phyloP scores from a whole-genome alignment of 2,329 filamentous ascomycete genomes.

The Thelonectria rubi region DNA sequence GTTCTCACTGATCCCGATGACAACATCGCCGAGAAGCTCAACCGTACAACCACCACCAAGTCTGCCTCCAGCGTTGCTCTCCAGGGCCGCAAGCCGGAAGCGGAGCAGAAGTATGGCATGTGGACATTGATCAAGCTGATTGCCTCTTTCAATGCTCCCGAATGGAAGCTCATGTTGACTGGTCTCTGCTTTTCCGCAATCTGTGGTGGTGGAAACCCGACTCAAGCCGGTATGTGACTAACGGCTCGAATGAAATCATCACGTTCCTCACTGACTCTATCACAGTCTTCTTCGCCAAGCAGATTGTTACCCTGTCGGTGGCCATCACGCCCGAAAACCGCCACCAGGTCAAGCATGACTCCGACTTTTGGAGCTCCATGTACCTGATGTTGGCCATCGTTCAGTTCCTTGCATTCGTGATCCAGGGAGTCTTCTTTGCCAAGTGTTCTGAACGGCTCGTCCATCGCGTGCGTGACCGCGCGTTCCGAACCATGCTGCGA shows the following conservation, averaged over 20 bases:
- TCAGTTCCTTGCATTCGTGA: conserved; percentile 73
- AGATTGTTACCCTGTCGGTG: conserved; percentile 75
- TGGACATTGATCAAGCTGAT: conserved; percentile 83
- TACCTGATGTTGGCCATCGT: conserved; percentile 84
- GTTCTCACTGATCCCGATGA: conserved; percentile 68
- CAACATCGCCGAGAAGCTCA: conserved; percentile 65
- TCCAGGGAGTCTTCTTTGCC: conserved; percentile 80
- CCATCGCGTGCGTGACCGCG: conserved; percentile 80
- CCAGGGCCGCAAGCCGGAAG: conserved; percentile 60
- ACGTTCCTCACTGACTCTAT: conserved; percentile 47
- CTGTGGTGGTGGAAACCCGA: conserved; percentile 82
- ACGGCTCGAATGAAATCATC: not conserved
- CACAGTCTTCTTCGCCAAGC: conserved; percentile 88
- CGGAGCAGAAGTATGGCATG: conserved; percentile 69
- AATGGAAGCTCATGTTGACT: conserved; percentile 75
- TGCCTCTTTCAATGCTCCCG: conserved; percentile 78
- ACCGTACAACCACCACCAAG: conserved; percentile 63
- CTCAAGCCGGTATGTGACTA: conserved; percentile 46
- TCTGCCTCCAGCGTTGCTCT: conserved; percentile 77
- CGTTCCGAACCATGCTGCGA: conserved; percentile 87
- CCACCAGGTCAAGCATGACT: conserved; percentile 69
- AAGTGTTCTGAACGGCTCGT: conserved; percentile 87
- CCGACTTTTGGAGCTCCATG: conserved; percentile 90
- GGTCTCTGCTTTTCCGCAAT: conserved; percentile 80
- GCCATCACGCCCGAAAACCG: conserved; percentile 60